Conservation (phyloP, 169 alveolate species). For the Eimeria praecox region DNA sequence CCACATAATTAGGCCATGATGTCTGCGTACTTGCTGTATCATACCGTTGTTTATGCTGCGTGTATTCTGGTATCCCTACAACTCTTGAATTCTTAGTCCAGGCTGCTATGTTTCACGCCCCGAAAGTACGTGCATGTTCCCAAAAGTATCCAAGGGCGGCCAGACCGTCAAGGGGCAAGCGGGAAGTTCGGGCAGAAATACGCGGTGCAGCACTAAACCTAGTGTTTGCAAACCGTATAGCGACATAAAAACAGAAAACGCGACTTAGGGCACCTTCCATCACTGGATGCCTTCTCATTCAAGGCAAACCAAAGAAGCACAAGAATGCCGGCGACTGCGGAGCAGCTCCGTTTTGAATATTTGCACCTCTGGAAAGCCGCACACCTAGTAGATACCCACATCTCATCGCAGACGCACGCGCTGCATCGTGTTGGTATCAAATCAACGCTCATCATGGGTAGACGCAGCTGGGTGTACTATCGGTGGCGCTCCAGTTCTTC, state of each 20-base stretch:
- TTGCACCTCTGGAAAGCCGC: background rate
- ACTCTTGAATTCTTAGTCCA: background rate
- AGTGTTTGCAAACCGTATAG: background rate
- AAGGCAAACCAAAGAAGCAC: background rate
- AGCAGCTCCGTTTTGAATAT: background rate
- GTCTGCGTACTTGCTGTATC: background rate
- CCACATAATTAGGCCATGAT: background rate
- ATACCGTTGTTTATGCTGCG: background rate
- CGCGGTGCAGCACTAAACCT: background rate
- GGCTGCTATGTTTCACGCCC: background rate
- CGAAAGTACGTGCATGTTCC: background rate
- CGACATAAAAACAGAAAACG: background rate
- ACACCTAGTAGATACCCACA: background rate
- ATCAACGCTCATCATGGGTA: background rate
- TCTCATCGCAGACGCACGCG: background rate
- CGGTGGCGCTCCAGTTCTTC: background rate
- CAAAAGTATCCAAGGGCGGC: background rate
- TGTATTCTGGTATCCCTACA: background rate
- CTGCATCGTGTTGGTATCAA: background rate
- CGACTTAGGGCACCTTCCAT: background rate
- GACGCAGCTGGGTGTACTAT: background rate
- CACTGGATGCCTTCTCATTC: background rate
- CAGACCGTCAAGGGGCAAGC: background rate
- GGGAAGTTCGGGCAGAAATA: background rate
- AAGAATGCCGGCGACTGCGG: background rate